Conservation (phyloP, 306 rosid species). For the Quercus dentata region DNA sequence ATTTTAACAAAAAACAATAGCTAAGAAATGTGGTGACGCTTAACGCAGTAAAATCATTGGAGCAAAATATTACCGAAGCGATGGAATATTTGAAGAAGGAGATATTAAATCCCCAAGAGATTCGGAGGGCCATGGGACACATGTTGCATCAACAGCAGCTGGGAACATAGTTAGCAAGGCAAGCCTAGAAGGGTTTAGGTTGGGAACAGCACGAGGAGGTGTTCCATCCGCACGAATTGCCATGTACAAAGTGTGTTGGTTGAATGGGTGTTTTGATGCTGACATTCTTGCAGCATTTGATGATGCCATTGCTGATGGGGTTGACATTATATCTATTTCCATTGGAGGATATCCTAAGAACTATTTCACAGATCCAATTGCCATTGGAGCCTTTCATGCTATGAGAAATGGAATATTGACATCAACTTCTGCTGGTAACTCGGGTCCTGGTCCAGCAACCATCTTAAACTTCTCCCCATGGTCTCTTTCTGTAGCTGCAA, state of each 20-base stretch:
- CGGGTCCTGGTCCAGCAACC: conserved; percentile 19
- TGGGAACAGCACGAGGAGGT: conserved; percentile 53
- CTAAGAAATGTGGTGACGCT: background rate
- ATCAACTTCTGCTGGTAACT: conserved; percentile 30
- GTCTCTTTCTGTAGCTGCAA: conserved; percentile 46
- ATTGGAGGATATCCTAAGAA: background rate
- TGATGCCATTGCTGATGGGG: conserved; percentile 58
- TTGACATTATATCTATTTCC: conserved; percentile 41
- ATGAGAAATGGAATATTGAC: conserved; percentile 42
- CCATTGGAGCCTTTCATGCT: conserved; percentile 56
- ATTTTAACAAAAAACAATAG: background rate
- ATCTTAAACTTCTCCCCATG: conserved; percentile 34
- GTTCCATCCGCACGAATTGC: conserved; percentile 52
- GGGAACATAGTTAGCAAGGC: conserved; percentile 29
- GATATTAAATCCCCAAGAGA: conserved; percentile 39
- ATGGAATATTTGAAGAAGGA: background rate
- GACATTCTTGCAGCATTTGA: conserved; percentile 55
- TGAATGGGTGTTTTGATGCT: conserved; percentile 15
- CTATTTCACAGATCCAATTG: conserved; percentile 20
- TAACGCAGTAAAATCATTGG: conserved; percentile 45
- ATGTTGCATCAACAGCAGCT: conserved; percentile 46
- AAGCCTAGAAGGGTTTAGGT: conserved; percentile 35
- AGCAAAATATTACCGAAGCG: conserved; percentile 31
- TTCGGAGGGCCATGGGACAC: conserved; percentile 50
- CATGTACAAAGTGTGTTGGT: conserved; percentile 53